phyloP scores from a whole-genome alignment of 108 stramenopile genomes.

The Skeletonema potamos region DNA sequence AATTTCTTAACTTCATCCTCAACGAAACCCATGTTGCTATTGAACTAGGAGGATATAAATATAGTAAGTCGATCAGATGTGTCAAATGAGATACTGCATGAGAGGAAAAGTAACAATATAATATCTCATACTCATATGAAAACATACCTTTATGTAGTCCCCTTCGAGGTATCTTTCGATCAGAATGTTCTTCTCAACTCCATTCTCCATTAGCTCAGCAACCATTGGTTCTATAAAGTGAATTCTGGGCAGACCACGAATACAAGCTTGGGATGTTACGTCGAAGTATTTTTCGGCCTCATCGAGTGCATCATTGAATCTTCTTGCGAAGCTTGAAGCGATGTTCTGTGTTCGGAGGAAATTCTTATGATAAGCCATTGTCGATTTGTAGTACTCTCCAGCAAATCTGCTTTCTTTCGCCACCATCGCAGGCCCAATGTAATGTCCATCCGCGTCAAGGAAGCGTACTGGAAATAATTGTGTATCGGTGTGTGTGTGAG shows the following conservation, averaged over 20 bases:
- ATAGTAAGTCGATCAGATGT: not conserved
- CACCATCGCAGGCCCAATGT: constrained; percentile 46
- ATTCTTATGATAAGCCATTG: constrained; percentile 30
- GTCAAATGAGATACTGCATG: not conserved
- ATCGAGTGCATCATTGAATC: constrained; percentile 48
- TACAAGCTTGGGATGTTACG: not conserved
- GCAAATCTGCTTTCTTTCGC: constrained; percentile 63
- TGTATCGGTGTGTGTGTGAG: too few relatives aligned
- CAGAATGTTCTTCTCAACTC: constrained; percentile 19
- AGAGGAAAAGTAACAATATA: not conserved
- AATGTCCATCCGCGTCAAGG: constrained; percentile 42
- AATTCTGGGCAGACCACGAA: constrained; percentile 30
- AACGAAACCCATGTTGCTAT: constrained; percentile 43
- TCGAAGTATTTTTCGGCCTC: constrained; percentile 17
- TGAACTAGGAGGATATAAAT: constrained; percentile 19
- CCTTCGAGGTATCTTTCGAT: constrained; percentile 44
- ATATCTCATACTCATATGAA: too few relatives aligned
- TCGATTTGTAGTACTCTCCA: constrained; percentile 10
- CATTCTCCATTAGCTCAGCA: constrained; percentile 25
- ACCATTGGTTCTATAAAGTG: constrained; percentile 42
- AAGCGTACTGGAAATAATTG: constrained; percentile 21
- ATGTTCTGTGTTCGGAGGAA: constrained; percentile 56
- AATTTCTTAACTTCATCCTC: constrained; percentile 18
- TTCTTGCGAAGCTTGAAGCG: constrained; percentile 39
- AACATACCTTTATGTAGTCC: constrained; percentile 30